Evolutionary conservation across 495 filamentous ascomycete species (phyloP), one percentile per base, ranked within the genome.

Genomic region (Aspergillus hancockii): DNA sequence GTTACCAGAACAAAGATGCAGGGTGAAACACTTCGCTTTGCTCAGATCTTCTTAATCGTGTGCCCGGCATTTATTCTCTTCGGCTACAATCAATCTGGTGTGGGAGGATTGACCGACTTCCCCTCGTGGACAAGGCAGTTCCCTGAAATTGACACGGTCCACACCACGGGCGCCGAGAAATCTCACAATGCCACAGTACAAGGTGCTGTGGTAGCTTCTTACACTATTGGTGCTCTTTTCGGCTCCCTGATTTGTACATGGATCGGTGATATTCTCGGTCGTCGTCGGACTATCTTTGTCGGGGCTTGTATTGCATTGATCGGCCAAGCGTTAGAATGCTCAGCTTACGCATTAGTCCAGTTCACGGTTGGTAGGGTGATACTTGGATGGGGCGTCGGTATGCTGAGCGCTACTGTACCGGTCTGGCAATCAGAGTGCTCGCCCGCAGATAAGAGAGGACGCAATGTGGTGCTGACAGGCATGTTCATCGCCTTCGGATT

Each of bases 401-500:
- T 69, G 43, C 55, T 78, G 14, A 72, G 53, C 23, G 53, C 59
- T 22, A 45, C 41, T 3, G 41, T 45, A 3, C 38, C 19, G 36
- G 53, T 25, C 38, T 83, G 81, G 81, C 79, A 80, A 52, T 73
- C 76, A 9, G 81, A 83, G 54, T 72, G 74, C 52, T 62, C 69
- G 14, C 67, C 79, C 60, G 45, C 77, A 52, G 56, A 71, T 59
- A 66, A 71, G 62, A 60, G 78, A 72, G 64, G 72, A 65, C 64
- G 69, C 57, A 54, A 75, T 67, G 63, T 78, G 36, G 57, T 71
- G 58, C 52, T 79, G 50, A 70, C 79, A 61, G 65, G 77, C 55
- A 67, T 69, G 63, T 64, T 80, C 63, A 84, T 87, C 60, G 84
- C 85, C 50, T 71, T 79, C 34, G 83, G 79, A n/a, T 75, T 76